phyloP scores from a whole-genome alignment of 371 early-diverging fungal genomes.

The Smittium culicis region DNA sequence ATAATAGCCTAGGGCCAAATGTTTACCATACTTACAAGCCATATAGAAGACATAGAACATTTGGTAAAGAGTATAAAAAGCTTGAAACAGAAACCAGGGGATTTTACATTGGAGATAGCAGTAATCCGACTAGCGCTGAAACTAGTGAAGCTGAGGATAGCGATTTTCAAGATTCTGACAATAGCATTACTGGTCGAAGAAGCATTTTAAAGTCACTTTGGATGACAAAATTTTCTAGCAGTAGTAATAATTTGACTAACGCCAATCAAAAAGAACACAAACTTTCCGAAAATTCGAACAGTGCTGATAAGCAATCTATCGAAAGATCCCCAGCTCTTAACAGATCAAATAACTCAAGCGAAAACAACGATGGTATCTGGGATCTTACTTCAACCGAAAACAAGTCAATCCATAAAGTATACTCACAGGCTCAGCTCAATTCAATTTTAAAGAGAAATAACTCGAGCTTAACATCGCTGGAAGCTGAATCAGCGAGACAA shows the following conservation, averaged over 20 bases:
- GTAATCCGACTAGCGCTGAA: conserved; percentile 6
- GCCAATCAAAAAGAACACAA: background rate
- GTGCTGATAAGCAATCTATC: background rate
- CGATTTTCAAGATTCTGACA: conserved; percentile 12
- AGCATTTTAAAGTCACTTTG: conserved; percentile 2
- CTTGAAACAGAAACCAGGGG: background rate
- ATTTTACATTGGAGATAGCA: conserved; percentile 11
- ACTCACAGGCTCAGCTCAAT: background rate
- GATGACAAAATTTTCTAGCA: conserved; percentile 5
- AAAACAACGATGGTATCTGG: conserved; percentile 2
- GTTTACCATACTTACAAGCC: background rate
- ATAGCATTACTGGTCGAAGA: background rate
- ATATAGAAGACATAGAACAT: conserved; percentile 1
- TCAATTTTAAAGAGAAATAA: background rate
- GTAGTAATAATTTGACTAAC: background rate
- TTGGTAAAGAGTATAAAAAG: background rate
- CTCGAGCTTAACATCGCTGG: background rate
- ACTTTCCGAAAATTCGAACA: too few species aligned
- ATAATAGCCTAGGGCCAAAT: background rate
- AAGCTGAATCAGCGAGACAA: background rate
- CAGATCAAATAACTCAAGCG: background rate
- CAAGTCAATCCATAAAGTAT: background rate
- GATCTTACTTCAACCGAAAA: background rate
- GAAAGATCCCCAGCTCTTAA: background rate
- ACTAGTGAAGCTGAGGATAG: conserved; percentile 16